Evolutionary conservation across 305 asterid species (phyloP), one percentile per base, ranked within the genome.

Genomic region (Coffea humblotiana): DNA sequence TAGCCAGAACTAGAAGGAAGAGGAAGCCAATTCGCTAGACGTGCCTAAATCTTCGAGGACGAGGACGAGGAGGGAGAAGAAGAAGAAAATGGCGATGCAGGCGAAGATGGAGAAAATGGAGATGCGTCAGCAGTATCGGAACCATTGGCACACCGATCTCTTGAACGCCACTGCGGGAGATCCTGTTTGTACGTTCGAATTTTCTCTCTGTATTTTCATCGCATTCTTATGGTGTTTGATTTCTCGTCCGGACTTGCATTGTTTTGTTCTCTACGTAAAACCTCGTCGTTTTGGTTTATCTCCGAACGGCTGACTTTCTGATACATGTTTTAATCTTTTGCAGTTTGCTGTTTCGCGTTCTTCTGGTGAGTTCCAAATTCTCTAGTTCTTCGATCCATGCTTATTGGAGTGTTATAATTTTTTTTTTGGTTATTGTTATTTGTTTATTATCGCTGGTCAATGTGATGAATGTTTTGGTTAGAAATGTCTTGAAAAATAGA

Each of bases 271-370:
- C n/a, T 6, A 23, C n/a, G 61, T 54, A 54, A 18, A 54, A 54
- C 61, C 6, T 54, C 7, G 61, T 4, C 25, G 43, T 47, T 54
- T 54, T 32, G 27, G 45, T 16, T 58, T 58, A 37, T 58, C 63
- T 52, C 68, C 14, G 67, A 13, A 5, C 60, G 52, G 47, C 32
- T 73, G 52, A 40, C 66, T 43, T 76, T 25, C 58, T 58, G 6
- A 52, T 65, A 4, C 21, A 27, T n/a, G 40, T 8, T n/a, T 56
- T 49, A 11, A 6, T 70, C 35, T 49, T 77, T 84, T 51, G 85
- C 89, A 88, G 91, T 68, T 79, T 88, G 91, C 80, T 88, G 85
- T 40, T 86, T 88, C 51, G 37, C 89, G 45, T 35, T 81, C 48
- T 71, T 77, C 71, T 88, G 91, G 89, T 88, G 77, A 88, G 88